A percentile compares a stretch with the other conserved stretches of the same genome.
These are phyloP conservation scores for Aspergillus flavus DNA, from an alignment of 2,329 filamentous ascomycete species.

Conservation along the genomic window DNA sequence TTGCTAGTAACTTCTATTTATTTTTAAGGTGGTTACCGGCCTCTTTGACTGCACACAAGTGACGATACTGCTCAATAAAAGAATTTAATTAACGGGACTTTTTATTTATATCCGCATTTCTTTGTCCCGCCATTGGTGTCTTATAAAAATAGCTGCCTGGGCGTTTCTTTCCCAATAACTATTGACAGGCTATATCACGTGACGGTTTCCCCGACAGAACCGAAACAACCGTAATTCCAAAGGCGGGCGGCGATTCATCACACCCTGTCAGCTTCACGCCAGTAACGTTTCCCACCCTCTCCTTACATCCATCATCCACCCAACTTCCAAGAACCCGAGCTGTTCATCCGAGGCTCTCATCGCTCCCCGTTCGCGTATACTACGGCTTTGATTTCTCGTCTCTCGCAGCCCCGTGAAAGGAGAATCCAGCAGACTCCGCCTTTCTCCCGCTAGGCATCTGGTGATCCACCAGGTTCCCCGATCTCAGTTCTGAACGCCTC, in stretches of 20 bases:
- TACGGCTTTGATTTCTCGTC: constrained; percentile 8
- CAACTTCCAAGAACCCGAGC: constrained; percentile 5
- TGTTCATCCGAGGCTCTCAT: constrained; percentile 1
- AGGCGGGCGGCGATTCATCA: constrained; percentile 27
- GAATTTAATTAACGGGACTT: background rate
- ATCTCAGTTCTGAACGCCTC: constrained; percentile 12
- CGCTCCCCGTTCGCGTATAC: constrained; percentile 1
- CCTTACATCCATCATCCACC: constrained; percentile 12
- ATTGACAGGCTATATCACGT: constrained; percentile 22
- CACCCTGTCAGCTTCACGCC: constrained; percentile 29
- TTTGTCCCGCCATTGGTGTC: constrained; percentile 2
- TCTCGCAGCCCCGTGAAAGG: constrained; percentile 10
- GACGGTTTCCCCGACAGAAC: constrained; percentile 25
- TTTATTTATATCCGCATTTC: background rate
- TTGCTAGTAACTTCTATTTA: background rate
- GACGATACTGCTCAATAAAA: background rate
- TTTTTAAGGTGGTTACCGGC: background rate
- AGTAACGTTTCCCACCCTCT: constrained; percentile 13
- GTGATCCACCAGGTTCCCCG: constrained; percentile 21
- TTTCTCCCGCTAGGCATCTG: constrained; percentile 19
- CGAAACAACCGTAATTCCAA: constrained; percentile 29
- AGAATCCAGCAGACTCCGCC: constrained; percentile 16
- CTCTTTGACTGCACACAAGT: background rate
- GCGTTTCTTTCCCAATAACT: constrained; percentile 14
- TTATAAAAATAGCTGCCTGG: constrained; percentile 23